Percentiles rank a stretch among this genome's conserved stretches.
phyloP scores from a whole-genome alignment of 805 yeast genomes.

The Torulaspora maleeae region DNA sequence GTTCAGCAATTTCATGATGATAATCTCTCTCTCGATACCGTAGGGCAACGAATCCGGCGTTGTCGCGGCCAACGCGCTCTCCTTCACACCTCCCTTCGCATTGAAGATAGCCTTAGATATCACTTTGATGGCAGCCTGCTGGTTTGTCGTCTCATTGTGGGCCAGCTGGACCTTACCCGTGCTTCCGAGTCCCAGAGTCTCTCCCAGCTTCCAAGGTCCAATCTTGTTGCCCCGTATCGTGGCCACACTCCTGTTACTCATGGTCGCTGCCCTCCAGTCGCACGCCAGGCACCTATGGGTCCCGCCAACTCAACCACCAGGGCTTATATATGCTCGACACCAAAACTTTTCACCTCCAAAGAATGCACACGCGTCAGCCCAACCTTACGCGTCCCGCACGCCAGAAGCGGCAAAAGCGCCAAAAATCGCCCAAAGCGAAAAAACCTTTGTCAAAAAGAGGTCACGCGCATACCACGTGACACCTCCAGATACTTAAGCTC shows the following conservation, averaged over 20 bases:
- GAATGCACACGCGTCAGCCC: slow-evolving; percentile 8
- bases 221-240: slow-evolving; percentile 42
- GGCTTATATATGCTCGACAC: slow-evolving; percentile 4
- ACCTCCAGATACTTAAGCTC: background rate
- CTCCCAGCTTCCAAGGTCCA: slow-evolving; percentile 96
- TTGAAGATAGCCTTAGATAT: slow-evolving; percentile 76
- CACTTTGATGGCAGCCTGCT: slow-evolving; percentile 93
- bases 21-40: slow-evolving; percentile 83
- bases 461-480: slow-evolving; percentile 6
- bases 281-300: background rate
- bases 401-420: slow-evolving; percentile 10
- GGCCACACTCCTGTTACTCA: slow-evolving; percentile 16
- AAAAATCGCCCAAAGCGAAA: background rate
- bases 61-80: slow-evolving; percentile 38
- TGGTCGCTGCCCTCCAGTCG: slow-evolving; percentile 2
- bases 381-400: slow-evolving; percentile 9
- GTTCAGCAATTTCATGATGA: slow-evolving; percentile 74
- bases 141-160: slow-evolving; percentile 75
- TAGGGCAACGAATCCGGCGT: slow-evolving; percentile 60
- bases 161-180: slow-evolving; percentile 94
- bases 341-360: slow-evolving; percentile 3
- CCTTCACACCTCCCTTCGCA: slow-evolving; percentile 29
- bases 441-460: background rate
- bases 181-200: slow-evolving; percentile 94
- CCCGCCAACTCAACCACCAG: background rate